phyloP scores from a whole-genome alignment of 139 green algal genomes.

The Closterium sp. region DNA sequence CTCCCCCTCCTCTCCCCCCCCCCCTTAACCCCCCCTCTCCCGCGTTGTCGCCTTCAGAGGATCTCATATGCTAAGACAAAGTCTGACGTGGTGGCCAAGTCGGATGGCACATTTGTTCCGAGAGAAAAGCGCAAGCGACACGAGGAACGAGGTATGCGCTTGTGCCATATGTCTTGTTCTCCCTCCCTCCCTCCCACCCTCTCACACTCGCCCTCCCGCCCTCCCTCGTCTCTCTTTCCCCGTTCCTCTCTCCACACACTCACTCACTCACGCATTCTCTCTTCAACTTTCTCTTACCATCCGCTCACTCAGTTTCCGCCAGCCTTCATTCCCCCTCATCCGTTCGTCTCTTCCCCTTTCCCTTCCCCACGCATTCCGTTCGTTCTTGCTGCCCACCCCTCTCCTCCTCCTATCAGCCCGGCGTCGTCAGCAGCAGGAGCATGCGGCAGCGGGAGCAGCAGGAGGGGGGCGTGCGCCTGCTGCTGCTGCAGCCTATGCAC shows the following conservation, averaged over 20 bases:
- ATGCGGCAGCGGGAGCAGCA: background rate
- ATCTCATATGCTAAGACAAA: constrained; percentile 87
- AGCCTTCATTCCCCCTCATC: background rate
- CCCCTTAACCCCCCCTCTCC: no score
- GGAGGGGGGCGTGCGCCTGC: background rate
- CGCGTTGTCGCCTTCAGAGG: constrained; percentile 55
- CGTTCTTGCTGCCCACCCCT: background rate
- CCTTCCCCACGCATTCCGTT: background rate
- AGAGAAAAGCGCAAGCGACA: constrained; percentile 51
- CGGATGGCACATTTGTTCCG: constrained; percentile 76
- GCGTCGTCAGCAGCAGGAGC: background rate
- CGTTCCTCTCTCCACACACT: background rate
- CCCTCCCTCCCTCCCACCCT: background rate
- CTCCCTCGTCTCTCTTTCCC: background rate
- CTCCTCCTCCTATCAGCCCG: background rate
- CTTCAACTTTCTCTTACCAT: background rate
- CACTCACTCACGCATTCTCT: background rate
- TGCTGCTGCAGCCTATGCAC: background rate
- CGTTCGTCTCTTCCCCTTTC: background rate
- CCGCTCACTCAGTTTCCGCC: background rate
- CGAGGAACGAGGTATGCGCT: background rate
- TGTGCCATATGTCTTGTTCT: background rate
- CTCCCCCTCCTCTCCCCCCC: no score
- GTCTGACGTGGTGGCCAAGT: constrained; percentile 82
- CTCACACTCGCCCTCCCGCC: constrained; percentile 14